A percentile compares a stretch with the other conserved stretches of the same genome.
These are phyloP conservation scores for Xylaria arbuscula DNA, from an alignment of 2,329 filamentous ascomycete genomes.

Conservation along the genomic window DNA sequence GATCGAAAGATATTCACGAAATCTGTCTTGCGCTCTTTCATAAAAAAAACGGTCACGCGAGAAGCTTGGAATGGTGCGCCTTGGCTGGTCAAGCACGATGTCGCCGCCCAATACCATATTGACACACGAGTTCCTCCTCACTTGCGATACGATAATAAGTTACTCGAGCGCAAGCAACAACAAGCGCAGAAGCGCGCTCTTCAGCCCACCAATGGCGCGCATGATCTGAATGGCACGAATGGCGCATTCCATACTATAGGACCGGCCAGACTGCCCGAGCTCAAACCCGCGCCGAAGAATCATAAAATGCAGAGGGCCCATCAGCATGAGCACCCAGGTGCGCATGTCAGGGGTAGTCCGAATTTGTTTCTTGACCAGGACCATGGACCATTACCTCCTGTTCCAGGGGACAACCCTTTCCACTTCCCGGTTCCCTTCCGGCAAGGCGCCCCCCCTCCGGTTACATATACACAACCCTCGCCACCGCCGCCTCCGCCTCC, in stretches of 20 bases:
- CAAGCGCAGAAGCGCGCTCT: constrained; percentile 72
- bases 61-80: constrained; percentile 97
- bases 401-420: constrained; percentile 60
- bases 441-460: constrained; percentile 59
- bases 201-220: constrained; percentile 49
- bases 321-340: constrained; percentile 53
- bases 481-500: constrained; percentile 73
- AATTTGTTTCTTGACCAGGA: constrained; percentile 52
- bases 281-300: constrained; percentile 78
- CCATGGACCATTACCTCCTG: constrained; percentile 54
- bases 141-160: constrained; percentile 82
- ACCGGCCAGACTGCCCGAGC: constrained; percentile 72
- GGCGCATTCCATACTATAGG: constrained; percentile 54
- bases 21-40: constrained; percentile 89
- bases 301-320: constrained; percentile 70
- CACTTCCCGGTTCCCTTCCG: constrained; percentile 59
- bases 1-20: constrained; percentile 96
- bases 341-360: constrained; percentile 54
- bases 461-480: constrained; percentile 56
- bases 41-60: constrained; percentile 91
- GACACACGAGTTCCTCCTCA: constrained; percentile 87
- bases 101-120: constrained; percentile 86
- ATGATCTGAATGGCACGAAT: constrained; percentile 56
- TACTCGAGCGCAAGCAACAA: constrained; percentile 79
- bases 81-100: constrained; percentile 90